Base-by-base conservation (phyloP, 2,329 filamentous ascomycete genomes). In the Arthrobotrys conoides region DNA sequence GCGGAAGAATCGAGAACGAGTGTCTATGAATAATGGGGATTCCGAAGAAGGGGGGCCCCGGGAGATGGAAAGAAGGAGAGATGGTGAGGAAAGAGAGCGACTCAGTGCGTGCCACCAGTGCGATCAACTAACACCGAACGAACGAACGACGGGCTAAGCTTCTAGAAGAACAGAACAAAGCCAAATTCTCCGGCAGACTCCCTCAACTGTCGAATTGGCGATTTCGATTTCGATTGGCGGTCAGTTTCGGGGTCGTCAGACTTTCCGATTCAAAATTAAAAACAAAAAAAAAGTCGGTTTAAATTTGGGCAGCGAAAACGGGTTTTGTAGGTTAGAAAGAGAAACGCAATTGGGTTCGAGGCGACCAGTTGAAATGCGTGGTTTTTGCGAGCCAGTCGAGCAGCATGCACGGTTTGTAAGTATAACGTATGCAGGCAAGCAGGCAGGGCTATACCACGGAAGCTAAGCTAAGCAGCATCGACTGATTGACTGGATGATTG, bases 311-410 rank as follows among this genome's bases (percentile, higher is more conserved):
- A n/a, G n/a, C 10, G 53, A 41, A 48, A 49, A 33, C 24, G 38
- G 14, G 38, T 41, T 16, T 41, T 16, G 3, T 16, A n/a, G 5
- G 49, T 46, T 9, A n/a, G n/a, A n/a, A 20, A 46, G 12, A 9
- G 14, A 12, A 41, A 41, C n/a, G 44, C 64, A 46, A 46, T 68
- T 49, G 64, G 64, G 24, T 44, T 59, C 24, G 51, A 49, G 61
- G 61, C 49, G 68, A 71, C 57, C 57, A 53, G 49, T 61, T 61
- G 51, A 14, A 36, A 61, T 73, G 70, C 70, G 70, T 73, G 70
- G 70, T 73, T 73, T 73, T 73, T 73, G 70, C 70, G 38, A 61
- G 30, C 69, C 69, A 72, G 69, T 72, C 22, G 24, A 49, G 49
- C 27, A 14, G 69, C 48, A 61, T 61, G 57, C 57, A 41, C n/a